Conservation (phyloP, 2,329 filamentous ascomycete genomes). For the Basipetospora sp. region DNA sequence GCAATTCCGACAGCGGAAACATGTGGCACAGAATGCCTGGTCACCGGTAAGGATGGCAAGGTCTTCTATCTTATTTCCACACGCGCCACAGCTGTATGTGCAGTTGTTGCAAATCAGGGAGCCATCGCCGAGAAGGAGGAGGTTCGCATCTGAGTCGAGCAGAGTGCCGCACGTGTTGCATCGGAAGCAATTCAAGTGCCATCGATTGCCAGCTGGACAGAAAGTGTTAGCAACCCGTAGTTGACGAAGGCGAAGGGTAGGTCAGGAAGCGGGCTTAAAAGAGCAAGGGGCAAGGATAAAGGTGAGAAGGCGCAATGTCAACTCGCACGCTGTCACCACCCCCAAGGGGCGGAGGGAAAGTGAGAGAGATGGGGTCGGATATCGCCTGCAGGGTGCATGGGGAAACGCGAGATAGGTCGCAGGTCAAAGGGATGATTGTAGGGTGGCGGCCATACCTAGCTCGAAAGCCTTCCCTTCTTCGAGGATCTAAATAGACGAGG, state of each 20-base stretch:
- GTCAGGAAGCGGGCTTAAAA: too few relatives aligned
- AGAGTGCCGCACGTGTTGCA: slow-evolving; percentile 91
- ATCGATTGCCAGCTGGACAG: slow-evolving; percentile 70
- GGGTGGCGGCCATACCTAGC: slow-evolving; percentile 58
- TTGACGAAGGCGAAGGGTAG: too few relatives aligned
- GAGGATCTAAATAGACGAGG: slow-evolving; percentile 51
- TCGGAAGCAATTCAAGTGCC: slow-evolving; percentile 98
- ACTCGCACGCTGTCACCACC: too few relatives aligned
- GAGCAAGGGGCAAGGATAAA: too few relatives aligned
- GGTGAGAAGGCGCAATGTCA: too few relatives aligned
- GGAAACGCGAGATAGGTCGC: too few relatives aligned
- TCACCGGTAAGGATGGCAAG: slow-evolving; percentile 93
- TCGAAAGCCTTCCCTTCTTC: slow-evolving; percentile 98
- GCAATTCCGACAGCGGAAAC: slow-evolving; percentile 94
- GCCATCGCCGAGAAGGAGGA: slow-evolving; percentile 89
- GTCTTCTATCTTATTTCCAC: slow-evolving; percentile 95
- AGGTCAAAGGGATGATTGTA: too few relatives aligned
- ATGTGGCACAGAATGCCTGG: slow-evolving; percentile 92
- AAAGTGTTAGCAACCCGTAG: slow-evolving; percentile 9
- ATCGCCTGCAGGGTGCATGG: too few relatives aligned
- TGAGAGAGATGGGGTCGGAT: too few relatives aligned
- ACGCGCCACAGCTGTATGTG: slow-evolving; percentile 95
- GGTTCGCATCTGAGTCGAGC: slow-evolving; percentile 94
- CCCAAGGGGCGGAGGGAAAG: too few relatives aligned
- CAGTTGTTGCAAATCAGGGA: slow-evolving; percentile 99